Percentiles rank a stretch among this genome's conserved stretches.
Evolutionary conservation across 2,329 filamentous ascomycete species (phyloP).

Genomic region (Didymella pinodella): DNA sequence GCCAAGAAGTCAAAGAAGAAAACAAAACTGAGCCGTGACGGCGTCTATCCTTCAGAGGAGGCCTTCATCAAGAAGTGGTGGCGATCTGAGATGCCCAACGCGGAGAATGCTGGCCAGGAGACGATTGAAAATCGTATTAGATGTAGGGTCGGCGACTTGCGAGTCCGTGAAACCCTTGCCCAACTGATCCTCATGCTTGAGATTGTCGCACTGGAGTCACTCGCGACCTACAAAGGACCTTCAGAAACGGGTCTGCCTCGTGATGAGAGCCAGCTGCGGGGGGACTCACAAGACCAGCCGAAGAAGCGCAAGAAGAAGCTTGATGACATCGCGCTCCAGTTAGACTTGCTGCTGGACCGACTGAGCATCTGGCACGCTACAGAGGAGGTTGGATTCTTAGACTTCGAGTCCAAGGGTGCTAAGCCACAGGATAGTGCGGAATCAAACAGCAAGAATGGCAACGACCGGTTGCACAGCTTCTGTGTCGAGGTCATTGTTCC

Average conservation of each 20-base stretch:
- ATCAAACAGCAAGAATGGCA: conserved; percentile 37
- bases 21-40: conserved; percentile 69
- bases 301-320: conserved; percentile 65
- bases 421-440: conserved; percentile 36
- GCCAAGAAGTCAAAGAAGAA: conserved; percentile 54
- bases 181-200: conserved; percentile 84
- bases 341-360: conserved; percentile 78
- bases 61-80: conserved; percentile 75
- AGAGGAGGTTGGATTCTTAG: conserved; percentile 61
- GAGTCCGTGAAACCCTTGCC: conserved; percentile 78
- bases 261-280: conserved; percentile 29
- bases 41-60: conserved; percentile 73
- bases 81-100: conserved; percentile 57
- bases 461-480: conserved; percentile 76
- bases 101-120: conserved; percentile 41
- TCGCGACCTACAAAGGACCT: conserved; percentile 48
- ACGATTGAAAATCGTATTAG: conserved; percentile 62
- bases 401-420: conserved; percentile 42
- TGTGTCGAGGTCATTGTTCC: conserved; percentile 82
- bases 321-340: conserved; percentile 69
- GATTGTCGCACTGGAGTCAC: conserved; percentile 72
- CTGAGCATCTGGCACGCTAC: conserved; percentile 86
- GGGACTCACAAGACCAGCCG: conserved; percentile 24
- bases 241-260: conserved; percentile 25
- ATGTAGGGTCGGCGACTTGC: conserved; percentile 69